Evolutionary conservation across 225 moss, liverwort and hornwort genomes (phyloP), one percentile per base, ranked within the genome.

Genomic region (Marchantia paleacea): DNA sequence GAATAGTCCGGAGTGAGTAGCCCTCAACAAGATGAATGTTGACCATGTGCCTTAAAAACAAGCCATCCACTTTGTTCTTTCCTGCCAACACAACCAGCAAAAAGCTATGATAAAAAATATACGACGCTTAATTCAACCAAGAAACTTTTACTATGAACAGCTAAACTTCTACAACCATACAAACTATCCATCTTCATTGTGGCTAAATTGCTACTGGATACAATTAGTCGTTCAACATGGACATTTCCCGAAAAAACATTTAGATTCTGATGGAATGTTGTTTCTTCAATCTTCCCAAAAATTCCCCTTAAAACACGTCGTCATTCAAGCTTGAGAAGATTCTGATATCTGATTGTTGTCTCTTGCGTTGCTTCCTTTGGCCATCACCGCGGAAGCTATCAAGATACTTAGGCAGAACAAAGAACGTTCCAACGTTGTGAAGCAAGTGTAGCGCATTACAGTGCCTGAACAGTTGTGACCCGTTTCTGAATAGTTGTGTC

Each of bases 381-480:
- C 20, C 71, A 49, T 71, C 66, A 66, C 64, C 24, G 26, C 24
- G 64, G 9, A 26, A 64, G 24, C 25, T 64, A 12, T 0, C 64
- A 26, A 64, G 25, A 24, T 26, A 12, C 25, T 66, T 8, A 29
- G 29, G 19, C 20, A 50, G 50, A 50, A 70, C 70, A 20, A 49
- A 20, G 18, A 7, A 20, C 15, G 22, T 12, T 71, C 48, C 14
- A 48, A 10, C 1, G 0, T 70, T 20, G 61, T 16, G 7, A 49
- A 1, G 39, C 20, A 70, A 49, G 31, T 20, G 12, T 19, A 13
- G 70, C 18, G 19, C 39, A 39, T 39, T 39, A 39, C 39, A 70
- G 48, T 49, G 10, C 19, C 69, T 69, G 69, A 69, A 69, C 16
- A 69, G 69, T 69, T 69, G 69, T 69, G 69, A 18, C 69, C 39